Base-by-base conservation (phyloP, 352 stramenopile species). In the Peronospora belbahrii region DNA sequence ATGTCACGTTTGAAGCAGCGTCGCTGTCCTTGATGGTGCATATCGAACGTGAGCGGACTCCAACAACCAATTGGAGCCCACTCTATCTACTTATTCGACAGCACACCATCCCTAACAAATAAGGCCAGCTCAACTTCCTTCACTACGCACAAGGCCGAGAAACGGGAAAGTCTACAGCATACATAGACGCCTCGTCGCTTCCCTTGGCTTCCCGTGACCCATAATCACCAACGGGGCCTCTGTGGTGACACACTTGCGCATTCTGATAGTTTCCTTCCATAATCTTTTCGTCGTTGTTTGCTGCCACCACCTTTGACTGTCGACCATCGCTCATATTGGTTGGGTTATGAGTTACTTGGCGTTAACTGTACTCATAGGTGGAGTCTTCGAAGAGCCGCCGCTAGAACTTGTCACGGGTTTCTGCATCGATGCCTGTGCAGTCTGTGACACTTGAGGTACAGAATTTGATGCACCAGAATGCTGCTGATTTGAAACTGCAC, bases 341-440 rank as follows among this genome's bases (percentile, higher is more conserved):
- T 54, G 23, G 37, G 42, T 38, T 42, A 34, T 50, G 31, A 54
- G 35, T 66, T 91, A 91, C 68, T 91, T 91, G 70, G 79, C 79
- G 71, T 91, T 91, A 44, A 91, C 79, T 63, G 79, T 79, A 74
- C 79, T 86, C 76, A 91, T 86, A 41, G 79, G 77, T 58, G 79
- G 79, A 56, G 79, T 88, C 70, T 91, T 91, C 40, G 74, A 86
- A 35, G 79, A 81, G 50, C 74, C 75, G 50, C 74, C 75, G 64
- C 72, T 70, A 39, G 65, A 55, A 57, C 75, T 74, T 65, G 70
- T 62, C 33, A 75, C 72, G 42, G 77, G 65, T 53, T 90, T 90
- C 52, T 82, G 75, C 68, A 89, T 83, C 20, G 56, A 50, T 25
- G 73, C 42, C 50, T 82, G 72, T 17, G 64, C 72, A 1, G 74